Evolutionary conservation across 2,329 filamentous ascomycete genomes (phyloP).

Genomic region (Curvularia verruculosa): DNA sequence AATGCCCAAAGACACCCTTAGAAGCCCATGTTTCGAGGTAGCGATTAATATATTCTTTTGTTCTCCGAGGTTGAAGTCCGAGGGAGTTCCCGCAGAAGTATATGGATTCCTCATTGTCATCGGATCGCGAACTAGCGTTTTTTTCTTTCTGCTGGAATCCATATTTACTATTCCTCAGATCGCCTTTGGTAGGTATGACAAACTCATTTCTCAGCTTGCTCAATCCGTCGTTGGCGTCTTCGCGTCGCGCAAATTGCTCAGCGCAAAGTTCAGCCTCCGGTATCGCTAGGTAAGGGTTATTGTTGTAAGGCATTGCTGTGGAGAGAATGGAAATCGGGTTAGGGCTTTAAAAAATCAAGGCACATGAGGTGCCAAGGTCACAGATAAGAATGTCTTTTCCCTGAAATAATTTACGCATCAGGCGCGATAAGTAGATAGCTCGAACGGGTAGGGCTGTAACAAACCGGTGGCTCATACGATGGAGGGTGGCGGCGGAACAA

Average conservation of each 20-base stretch:
- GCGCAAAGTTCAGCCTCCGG: constrained; percentile 33
- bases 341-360: background rate
- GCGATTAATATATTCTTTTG: constrained; percentile 68
- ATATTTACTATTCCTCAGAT: constrained; percentile 67
- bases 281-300: constrained; percentile 33
- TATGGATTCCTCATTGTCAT: constrained; percentile 58
- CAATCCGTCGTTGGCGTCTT: constrained; percentile 50
- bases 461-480: constrained; percentile 18
- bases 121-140: constrained; percentile 29
- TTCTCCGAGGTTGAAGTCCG: constrained; percentile 77
- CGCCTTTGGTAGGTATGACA: constrained; percentile 74
- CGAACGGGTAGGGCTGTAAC: constrained; percentile 15
- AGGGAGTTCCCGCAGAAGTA: constrained; percentile 93
- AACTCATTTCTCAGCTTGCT: constrained; percentile 67
- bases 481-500: constrained; percentile 15
- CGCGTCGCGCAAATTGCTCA: constrained; percentile 37
- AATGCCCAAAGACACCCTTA: constrained; percentile 85
- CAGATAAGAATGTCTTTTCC: background rate
- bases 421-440: constrained; percentile 14
- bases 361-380: constrained; percentile 6
- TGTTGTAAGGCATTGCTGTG: constrained; percentile 32
- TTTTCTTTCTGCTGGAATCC: constrained; percentile 22
- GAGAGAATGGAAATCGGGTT: constrained; percentile 5
- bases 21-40: constrained; percentile 85
- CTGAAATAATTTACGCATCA: constrained; percentile 5